Base-by-base conservation (phyloP, 495 filamentous ascomycete genomes). In the Aeminium ludgeri region DNA sequence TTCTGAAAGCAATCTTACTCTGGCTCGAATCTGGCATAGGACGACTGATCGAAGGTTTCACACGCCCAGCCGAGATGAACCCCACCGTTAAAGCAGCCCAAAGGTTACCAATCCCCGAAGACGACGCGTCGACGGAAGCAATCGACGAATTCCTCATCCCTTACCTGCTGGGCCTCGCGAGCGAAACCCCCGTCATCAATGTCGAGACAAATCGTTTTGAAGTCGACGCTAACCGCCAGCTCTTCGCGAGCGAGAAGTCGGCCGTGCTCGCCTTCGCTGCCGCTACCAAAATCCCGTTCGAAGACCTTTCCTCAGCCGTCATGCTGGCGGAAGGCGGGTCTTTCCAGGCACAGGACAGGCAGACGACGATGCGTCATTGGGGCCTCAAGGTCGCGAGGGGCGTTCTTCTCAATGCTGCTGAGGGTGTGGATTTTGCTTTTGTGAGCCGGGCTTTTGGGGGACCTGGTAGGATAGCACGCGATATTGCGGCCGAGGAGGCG, bases 371-470 rank as follows among this genome's bases (percentile, higher is more conserved):
- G 15, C 57, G 63, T 12, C 78, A 75, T 49, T 82, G 78, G 78
- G 65, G 63, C 12, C 52, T 75, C 18, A 70, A 68, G 31, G 72
- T 82, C 6, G 74, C 65, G 3, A 61, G 78, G 32, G 69, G 73
- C 0, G 43, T 82, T 2, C 50, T 84, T 36, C 66, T 78, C 68
- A 70, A 69, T 38, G 69, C 68, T n/a, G 69, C 65, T 0, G 65
- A 67, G 37, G 65, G 62, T 5, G 58, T 81, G 34, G 66, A 72
- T 29, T 78, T 68, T 56, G 56, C 55, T 8, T 72, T 68, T 46
- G 67, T 74, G 36, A 74, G 80, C 50, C 62, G 62, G 11, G 75
- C 76, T 2, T 82, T 81, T 49, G 72, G 74, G 18, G 76, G 73
- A 2, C 52, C 70, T 6, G 66, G 66, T 4, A 59, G 59, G 10